Conservation (phyloP, 1,284 basidiomycete species). For the Phellopilus nigrolimitatus region DNA sequence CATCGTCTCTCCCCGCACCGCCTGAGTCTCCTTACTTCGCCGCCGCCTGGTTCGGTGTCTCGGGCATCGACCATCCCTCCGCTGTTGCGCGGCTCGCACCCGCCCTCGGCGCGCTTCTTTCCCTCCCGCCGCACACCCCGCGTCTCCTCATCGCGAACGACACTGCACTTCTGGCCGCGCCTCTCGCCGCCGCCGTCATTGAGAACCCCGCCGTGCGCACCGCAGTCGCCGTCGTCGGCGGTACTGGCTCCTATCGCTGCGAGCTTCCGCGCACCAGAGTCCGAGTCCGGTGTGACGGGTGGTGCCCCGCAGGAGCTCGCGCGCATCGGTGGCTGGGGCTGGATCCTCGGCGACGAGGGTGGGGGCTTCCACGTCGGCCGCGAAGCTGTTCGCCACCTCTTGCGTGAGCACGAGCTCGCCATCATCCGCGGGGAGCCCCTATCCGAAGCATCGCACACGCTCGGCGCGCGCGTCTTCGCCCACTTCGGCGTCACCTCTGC, state of each 20-base stretch:
- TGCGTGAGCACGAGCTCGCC: slow-evolving; percentile 50
- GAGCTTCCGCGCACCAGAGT: slow-evolving; percentile 42
- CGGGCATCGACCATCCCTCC: slow-evolving; percentile 67
- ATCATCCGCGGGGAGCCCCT: slow-evolving; percentile 37
- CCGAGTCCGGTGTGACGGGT: slow-evolving; percentile 26
- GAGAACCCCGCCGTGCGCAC: slow-evolving; percentile 46
- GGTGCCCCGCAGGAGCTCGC: slow-evolving; percentile 52
- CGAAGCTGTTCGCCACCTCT: slow-evolving; percentile 62
- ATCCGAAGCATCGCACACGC: slow-evolving; percentile 32
- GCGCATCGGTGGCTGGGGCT: slow-evolving; percentile 75
- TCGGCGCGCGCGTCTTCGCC: slow-evolving; percentile 38
- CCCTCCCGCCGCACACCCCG: slow-evolving; percentile 44
- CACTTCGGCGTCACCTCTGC: slow-evolving; percentile 52
- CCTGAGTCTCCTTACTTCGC: too few species aligned
- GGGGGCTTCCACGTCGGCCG: slow-evolving; percentile 72
- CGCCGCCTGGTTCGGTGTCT: slow-evolving; percentile 73
- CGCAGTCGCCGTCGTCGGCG: slow-evolving; percentile 63
- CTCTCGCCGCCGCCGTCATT: slow-evolving; percentile 40
- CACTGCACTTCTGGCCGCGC: slow-evolving; percentile 68
- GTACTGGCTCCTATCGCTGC: slow-evolving; percentile 70
- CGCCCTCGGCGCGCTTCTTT: slow-evolving; percentile 50
- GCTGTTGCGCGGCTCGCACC: slow-evolving; percentile 50
- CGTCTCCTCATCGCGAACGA: slow-evolving; percentile 66
- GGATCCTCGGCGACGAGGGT: slow-evolving; percentile 79
- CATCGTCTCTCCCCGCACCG: too few species aligned